Evolutionary conservation across 768 basidiomycete species (phyloP), one percentile per base, ranked within the genome.

Genomic region (Tubosaeta brunneosetosa): DNA sequence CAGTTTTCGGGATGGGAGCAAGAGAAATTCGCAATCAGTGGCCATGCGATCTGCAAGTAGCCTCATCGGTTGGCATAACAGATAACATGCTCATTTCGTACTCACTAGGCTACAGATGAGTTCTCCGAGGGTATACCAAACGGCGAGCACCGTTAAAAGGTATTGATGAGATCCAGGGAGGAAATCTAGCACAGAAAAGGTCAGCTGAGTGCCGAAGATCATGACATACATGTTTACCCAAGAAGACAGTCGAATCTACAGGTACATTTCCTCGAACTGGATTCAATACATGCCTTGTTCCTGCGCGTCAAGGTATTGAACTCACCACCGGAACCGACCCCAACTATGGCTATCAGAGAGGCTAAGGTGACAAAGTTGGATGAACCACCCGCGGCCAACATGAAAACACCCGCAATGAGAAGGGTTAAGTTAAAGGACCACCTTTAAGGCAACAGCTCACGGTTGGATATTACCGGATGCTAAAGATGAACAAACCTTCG

Each of bases 91-190:
- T 2, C 3, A 47, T 47, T 7, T 29, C 16, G 12, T 14, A 59
- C 72, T 44, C 52, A 77, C 77, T 33, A 84, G 63, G 52, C 74
- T 74, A 11, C 71, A 75, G 19, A 82, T 50, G 6, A 83, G 70
- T 60, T 81, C 79, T 4, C 82, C 83, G 25, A 82, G 60, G 16
- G 74, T 76, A 81, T 81, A 84, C 78, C 78, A 84, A 14, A 82
- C 74, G 1, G 79, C 78, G 22, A 84, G 66, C 44, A 83, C 61
- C 1, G 82, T 83, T 42, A 84, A 64, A 33, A 83, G 70, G 55
- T 80, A 84, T 55, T 84, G 82, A 54, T 83, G 79, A 9, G 74
- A 73, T 22, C 72, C 73, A 6, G 80, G 81, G 5, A 80, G 56
- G 36, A 79, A 75, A 59, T 81, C 83, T 74, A 62, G 44, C 36